Base-by-base conservation (phyloP, 2,329 filamentous ascomycete genomes). In the Emericellopsis atlantica region DNA sequence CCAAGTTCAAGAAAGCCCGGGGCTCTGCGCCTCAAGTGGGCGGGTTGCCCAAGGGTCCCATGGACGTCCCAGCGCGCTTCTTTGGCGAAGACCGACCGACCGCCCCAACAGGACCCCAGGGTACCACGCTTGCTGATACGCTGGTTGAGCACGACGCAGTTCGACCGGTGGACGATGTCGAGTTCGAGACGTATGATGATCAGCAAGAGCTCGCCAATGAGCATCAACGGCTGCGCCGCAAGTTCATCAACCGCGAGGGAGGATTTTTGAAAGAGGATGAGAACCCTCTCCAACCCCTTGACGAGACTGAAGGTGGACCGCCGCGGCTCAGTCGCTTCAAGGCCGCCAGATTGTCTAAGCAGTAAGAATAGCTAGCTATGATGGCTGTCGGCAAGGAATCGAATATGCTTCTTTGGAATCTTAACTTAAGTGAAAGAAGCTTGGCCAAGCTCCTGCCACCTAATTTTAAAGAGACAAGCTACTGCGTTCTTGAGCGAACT, bases 221-320 rank as follows among this genome's bases (percentile, higher is more conserved):
- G 54, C 94, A 94, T 58, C 83, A 94, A 57, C 79, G 76, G 36
- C 70, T 85, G 58, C 81, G 90, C 16, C 94, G 89, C 55, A 76
- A 75, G 52, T 80, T 93, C 60, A 88, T 95, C 41, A 78, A 87
- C 49, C 74, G 79, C 50, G 78, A 92, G 51, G 88, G 88, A 40
- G 88, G 88, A 4, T 94, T 95, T 57, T 64, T 83, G 51, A 73
- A 76, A 43, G 76, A 87, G 49, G 76, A 84, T 44, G 79, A 86
- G 44, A 69, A 75, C 40, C 73, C 74, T 15, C 74, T 79, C 37
- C 72, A 83, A 40, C 75, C 82, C 2, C 66, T 88, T 36, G 79
- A 80, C 41, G 77, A 88, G 50, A 69, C 74, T 22, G 74, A 81
- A 38, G 76, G 78, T 36, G 74, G 72, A 2, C 69, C 69, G 39